Percentiles rank a stretch among this genome's conserved stretches.
Conservation (phyloP, 768 basidiomycete genomes). For the Lentinula sp. region DNA sequence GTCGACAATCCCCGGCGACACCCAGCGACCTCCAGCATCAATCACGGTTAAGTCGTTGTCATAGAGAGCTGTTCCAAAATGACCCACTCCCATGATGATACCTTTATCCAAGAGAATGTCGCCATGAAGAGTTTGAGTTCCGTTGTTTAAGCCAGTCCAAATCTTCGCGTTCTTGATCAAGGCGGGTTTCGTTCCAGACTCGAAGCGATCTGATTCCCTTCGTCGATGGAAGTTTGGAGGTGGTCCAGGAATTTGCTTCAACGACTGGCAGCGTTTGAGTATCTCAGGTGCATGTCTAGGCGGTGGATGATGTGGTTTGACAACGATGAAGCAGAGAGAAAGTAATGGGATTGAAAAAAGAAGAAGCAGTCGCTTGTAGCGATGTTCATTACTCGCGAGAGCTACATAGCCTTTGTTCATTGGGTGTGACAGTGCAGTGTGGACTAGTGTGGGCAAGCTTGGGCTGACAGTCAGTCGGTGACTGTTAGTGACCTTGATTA, state of each 20-base stretch:
- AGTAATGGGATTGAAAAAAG: background rate
- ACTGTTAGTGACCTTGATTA: too few relatives aligned
- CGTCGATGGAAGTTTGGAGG: slow-evolving; percentile 14
- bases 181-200: slow-evolving; percentile 34
- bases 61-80: slow-evolving; percentile 14
- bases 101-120: slow-evolving; percentile 44
- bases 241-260: slow-evolving; percentile 37
- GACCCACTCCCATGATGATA: slow-evolving; percentile 32
- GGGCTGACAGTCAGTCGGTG: too few relatives aligned
- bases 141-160: slow-evolving; percentile 51
- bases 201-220: slow-evolving; percentile 35
- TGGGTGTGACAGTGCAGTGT: too few relatives aligned
- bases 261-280: slow-evolving; percentile 49
- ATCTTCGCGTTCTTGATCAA: slow-evolving; percentile 52
- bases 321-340: background rate
- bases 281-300: slow-evolving; percentile 53
- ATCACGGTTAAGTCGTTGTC: slow-evolving; percentile 25
- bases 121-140: slow-evolving; percentile 35
- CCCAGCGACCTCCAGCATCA: slow-evolving; percentile 47
- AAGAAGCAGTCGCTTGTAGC: background rate
- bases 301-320: slow-evolving; percentile 23
- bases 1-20: slow-evolving; percentile 47
- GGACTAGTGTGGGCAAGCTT: too few relatives aligned
- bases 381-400: background rate
- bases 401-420: background rate